Evolutionary conservation across 192 early-diverging fungal genomes (phyloP).

Genomic region (Backusella mclennaniae): DNA sequence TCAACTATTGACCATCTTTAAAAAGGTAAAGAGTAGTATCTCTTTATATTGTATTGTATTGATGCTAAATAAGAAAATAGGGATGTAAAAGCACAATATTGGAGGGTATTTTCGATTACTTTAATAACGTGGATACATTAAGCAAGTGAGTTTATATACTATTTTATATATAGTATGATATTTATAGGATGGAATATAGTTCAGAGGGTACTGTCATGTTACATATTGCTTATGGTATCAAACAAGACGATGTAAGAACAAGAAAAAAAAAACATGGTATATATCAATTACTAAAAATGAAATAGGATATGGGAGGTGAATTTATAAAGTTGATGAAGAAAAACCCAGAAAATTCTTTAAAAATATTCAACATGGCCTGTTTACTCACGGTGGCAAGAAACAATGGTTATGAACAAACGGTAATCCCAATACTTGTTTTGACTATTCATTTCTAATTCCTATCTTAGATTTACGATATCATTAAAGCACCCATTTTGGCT

Average conservation of each 20-base stretch:
- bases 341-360: constrained; percentile 39
- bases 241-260: constrained; percentile 63
- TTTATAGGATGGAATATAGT: constrained; percentile 39
- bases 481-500: constrained; percentile 44
- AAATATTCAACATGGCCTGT: constrained; percentile 66
- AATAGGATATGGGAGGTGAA: constrained; percentile 47
- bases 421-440: constrained; percentile 6
- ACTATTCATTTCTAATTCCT: not conserved
- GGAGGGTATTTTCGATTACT: constrained; percentile 53
- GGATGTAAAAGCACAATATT: constrained; percentile 58
- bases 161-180: not conserved
- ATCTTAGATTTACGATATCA: constrained; percentile 41
- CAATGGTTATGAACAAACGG: constrained; percentile 67
- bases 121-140: constrained; percentile 36
- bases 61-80: constrained; percentile 13
- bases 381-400: constrained; percentile 66
- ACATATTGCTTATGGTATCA: constrained; percentile 68
- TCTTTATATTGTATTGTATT: not conserved
- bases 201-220: constrained; percentile 70
- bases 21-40: constrained; percentile 39
- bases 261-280: constrained; percentile 15
- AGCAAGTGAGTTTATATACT: constrained; percentile 28
- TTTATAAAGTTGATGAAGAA: constrained; percentile 54
- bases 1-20: constrained; percentile 64
- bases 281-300: not conserved